Evolutionary conservation across 441 rosid species (phyloP).

Genomic region (Bocquillonia castaneifolia): DNA sequence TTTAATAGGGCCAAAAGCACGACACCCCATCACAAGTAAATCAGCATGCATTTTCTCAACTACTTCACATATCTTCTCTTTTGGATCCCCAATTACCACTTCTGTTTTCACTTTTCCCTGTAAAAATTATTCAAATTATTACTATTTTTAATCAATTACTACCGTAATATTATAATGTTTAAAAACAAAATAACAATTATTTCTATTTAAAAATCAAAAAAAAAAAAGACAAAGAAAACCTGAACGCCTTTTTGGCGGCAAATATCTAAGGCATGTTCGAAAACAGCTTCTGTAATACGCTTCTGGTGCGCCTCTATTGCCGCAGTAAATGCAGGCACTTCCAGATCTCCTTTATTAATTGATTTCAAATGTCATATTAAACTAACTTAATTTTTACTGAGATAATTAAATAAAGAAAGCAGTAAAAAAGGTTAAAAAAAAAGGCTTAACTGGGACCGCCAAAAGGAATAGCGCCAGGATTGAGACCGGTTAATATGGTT

Average conservation of each 20-base stretch:
- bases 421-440: neutral
- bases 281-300: slow-evolving; percentile 56
- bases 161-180: too few species aligned
- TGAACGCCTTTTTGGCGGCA: slow-evolving; percentile 42
- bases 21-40: slow-evolving; percentile 76
- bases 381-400: slow-evolving; percentile 1
- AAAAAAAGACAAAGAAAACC: neutral
- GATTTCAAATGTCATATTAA: neutral
- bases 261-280: slow-evolving; percentile 54
- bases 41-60: slow-evolving; percentile 59
- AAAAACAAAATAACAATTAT: neutral
- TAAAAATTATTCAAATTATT: neutral
- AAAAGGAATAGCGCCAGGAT: slow-evolving; percentile 85
- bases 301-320: slow-evolving; percentile 78
- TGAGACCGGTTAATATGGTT: slow-evolving; percentile 56
- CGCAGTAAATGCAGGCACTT: slow-evolving; percentile 80
- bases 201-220: neutral
- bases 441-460: slow-evolving; percentile 74
- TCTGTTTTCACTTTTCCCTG: slow-evolving; percentile 60
- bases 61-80: slow-evolving; percentile 74
- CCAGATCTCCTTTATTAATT: slow-evolving; percentile 43
- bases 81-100: slow-evolving; percentile 77
- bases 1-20: slow-evolving; percentile 73
- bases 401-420: neutral
- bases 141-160: too few species aligned